A percentile compares a stretch with the other conserved stretches of the same genome.
Evolutionary conservation across 768 basidiomycete species (phyloP).

Genomic region (Mycena rebaudengoi): DNA sequence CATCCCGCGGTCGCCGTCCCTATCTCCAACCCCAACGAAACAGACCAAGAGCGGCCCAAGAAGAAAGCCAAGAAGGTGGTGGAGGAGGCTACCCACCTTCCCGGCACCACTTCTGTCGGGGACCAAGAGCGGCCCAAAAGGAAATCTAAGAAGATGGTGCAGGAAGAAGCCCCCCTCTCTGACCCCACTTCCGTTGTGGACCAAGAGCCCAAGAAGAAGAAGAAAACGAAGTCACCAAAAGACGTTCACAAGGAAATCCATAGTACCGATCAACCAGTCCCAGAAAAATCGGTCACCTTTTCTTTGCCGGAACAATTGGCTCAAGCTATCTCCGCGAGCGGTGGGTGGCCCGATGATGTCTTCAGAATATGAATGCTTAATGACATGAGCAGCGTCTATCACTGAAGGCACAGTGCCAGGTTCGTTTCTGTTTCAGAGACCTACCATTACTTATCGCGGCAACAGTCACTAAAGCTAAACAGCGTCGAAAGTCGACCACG

Average conservation of each 20-base stretch:
- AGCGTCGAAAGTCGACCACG: neutral
- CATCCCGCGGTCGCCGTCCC: too few species aligned
- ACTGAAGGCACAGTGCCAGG: conserved; percentile 3
- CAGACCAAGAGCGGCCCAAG: conserved; percentile 22
- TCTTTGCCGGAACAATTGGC: neutral
- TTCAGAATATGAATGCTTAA: too few species aligned
- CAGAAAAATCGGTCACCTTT: conserved; percentile 8
- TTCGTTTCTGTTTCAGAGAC: neutral
- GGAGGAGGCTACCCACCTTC: neutral
- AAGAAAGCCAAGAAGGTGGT: conserved; percentile 29
- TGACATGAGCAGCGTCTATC: too few species aligned
- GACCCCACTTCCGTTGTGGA: too few species aligned
- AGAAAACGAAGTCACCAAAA: conserved; percentile 6
- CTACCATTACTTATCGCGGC: neutral
- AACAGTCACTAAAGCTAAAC: neutral
- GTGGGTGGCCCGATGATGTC: neutral
- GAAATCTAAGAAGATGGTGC: conserved; percentile 11
- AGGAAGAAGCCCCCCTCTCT: too few species aligned
- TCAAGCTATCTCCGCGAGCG: neutral
- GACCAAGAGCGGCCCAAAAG: conserved; percentile 17
- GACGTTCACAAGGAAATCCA: neutral
- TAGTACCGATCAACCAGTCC: neutral
- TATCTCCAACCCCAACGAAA: too few species aligned
- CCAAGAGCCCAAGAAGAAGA: conserved; percentile 26
- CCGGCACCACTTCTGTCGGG: neutral